Conservation (phyloP, 1,284 basidiomycete genomes). For the Cryptococcus sp. region DNA sequence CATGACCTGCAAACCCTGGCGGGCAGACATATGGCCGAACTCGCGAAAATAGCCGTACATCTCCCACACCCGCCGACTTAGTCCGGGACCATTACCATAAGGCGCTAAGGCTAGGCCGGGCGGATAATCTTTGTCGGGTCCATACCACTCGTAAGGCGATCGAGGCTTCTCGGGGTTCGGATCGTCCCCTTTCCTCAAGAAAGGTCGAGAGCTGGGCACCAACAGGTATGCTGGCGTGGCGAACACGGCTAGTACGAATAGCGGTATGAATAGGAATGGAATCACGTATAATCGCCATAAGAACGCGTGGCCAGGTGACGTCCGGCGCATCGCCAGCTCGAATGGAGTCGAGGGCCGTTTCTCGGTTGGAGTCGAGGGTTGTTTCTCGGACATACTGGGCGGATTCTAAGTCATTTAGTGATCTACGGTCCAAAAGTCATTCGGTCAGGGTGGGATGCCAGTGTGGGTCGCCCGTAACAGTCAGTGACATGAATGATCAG, state of each 20-base stretch:
- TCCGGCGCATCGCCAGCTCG: slow-evolving; percentile 6
- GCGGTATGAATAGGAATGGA: slow-evolving; percentile 2
- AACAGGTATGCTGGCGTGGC: slow-evolving; percentile 13
- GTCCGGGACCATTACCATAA: slow-evolving; percentile 15
- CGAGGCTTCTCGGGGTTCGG: slow-evolving; percentile 3
- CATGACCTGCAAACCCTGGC: slow-evolving; percentile 35
- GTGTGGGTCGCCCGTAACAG: too few relatives aligned
- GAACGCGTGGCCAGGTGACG: slow-evolving; percentile 10
- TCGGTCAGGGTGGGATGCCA: too few relatives aligned
- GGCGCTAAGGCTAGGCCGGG: slow-evolving; percentile 12
- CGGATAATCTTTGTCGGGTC: slow-evolving; percentile 12
- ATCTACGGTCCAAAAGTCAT: too few relatives aligned
- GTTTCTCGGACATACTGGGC: too few relatives aligned
- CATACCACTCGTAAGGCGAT: slow-evolving; percentile 17
- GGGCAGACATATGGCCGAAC: slow-evolving; percentile 13
- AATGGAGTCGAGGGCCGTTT: background rate
- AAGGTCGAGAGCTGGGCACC: slow-evolving; percentile 10
- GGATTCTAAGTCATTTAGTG: too few relatives aligned
- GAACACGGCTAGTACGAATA: slow-evolving; percentile 3
- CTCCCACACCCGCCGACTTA: slow-evolving; percentile 27
- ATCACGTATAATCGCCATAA: slow-evolving; percentile 19
- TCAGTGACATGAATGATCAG: too few relatives aligned
- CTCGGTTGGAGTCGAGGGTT: background rate
- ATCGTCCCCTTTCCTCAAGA: background rate
- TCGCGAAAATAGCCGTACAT: slow-evolving; percentile 28